Evolutionary conservation across 768 basidiomycete species (phyloP).

Genomic region (Xerocomellus chrysenteron): DNA sequence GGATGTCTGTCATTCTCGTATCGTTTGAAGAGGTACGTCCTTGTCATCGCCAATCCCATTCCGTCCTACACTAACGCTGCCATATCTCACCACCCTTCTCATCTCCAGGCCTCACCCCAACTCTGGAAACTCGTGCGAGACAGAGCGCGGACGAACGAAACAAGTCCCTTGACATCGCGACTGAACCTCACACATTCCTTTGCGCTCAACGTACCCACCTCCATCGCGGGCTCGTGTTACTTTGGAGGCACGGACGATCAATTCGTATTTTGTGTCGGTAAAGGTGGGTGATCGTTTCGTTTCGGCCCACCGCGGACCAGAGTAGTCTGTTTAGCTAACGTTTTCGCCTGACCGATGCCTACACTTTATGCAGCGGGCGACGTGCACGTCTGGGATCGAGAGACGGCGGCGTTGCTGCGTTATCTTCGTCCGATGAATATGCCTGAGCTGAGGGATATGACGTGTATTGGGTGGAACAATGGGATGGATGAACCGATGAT

Average conservation of each 20-base stretch:
- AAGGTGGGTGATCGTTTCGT: constrained; percentile 45
- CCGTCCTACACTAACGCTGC: no score
- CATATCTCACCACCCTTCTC: not conserved
- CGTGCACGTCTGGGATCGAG: constrained; percentile 84
- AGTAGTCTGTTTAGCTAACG: not conserved
- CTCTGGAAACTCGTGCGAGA: constrained; percentile 72
- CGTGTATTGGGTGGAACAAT: constrained; percentile 81
- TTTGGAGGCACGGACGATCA: constrained; percentile 80
- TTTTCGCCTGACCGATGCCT: not conserved
- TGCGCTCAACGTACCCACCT: constrained; percentile 56
- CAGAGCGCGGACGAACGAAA: constrained; percentile 32
- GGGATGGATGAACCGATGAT: constrained; percentile 44
- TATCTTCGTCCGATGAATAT: constrained; percentile 56
- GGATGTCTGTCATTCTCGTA: constrained; percentile 43
- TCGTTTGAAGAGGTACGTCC: constrained; percentile 28
- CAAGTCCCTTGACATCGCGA: constrained; percentile 18
- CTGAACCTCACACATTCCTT: constrained; percentile 60
- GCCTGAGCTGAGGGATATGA: constrained; percentile 59
- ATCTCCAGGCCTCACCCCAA: constrained; percentile 61
- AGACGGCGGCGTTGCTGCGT: constrained; percentile 69
- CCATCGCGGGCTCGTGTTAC: constrained; percentile 78
- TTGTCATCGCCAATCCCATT: not conserved
- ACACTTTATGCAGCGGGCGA: constrained; percentile 56
- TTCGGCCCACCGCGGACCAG: not conserved
- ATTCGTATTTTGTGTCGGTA: constrained; percentile 74